These are phyloP conservation scores for Dothidotthia symphoricarpi DNA, from an alignment of 2,329 filamentous ascomycete species.

Conservation along the genomic window DNA sequence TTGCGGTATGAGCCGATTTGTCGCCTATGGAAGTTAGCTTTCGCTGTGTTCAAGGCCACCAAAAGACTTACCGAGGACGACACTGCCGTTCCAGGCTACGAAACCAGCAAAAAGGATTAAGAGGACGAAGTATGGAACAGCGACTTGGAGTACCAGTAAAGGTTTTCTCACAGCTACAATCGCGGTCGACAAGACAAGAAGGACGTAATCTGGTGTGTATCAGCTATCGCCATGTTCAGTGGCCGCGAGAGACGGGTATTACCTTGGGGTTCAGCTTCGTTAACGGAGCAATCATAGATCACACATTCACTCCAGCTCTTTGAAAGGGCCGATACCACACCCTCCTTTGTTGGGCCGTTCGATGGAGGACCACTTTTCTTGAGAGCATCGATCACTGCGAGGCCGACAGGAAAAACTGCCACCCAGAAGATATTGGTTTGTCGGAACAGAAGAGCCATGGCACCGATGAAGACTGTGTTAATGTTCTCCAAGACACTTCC, in stretches of 20 bases:
- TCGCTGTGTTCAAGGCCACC: neutral
- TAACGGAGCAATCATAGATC: slow-evolving; percentile 24
- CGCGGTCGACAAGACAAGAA: slow-evolving; percentile 58
- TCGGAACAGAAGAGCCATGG: slow-evolving; percentile 70
- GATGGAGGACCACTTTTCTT: slow-evolving; percentile 12
- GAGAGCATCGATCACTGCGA: slow-evolving; percentile 33
- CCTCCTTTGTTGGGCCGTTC: neutral
- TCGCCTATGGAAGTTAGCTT: slow-evolving; percentile 60
- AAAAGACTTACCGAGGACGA: slow-evolving; percentile 73
- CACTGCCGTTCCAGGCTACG: slow-evolving; percentile 82
- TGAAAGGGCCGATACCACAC: slow-evolving; percentile 7
- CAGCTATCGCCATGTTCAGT: slow-evolving; percentile 1
- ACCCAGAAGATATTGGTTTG: slow-evolving; percentile 99
- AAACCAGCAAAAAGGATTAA: slow-evolving; percentile 70
- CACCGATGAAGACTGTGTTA: slow-evolving; percentile 54
- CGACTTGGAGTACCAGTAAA: slow-evolving; percentile 39
- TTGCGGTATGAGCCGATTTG: slow-evolving; percentile 90
- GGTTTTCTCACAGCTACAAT: slow-evolving; percentile 54
- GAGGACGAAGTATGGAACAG: slow-evolving; percentile 59
- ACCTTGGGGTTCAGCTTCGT: slow-evolving; percentile 28
- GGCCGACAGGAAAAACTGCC: slow-evolving; percentile 69
- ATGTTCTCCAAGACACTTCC: slow-evolving; percentile 13
- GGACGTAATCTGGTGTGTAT: slow-evolving; percentile 21
- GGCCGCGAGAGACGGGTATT: neutral
- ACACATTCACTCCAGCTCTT: slow-evolving; percentile 23